Conservation (phyloP, 2,329 filamentous ascomycete species). For the Aspergillus cejpii region DNA sequence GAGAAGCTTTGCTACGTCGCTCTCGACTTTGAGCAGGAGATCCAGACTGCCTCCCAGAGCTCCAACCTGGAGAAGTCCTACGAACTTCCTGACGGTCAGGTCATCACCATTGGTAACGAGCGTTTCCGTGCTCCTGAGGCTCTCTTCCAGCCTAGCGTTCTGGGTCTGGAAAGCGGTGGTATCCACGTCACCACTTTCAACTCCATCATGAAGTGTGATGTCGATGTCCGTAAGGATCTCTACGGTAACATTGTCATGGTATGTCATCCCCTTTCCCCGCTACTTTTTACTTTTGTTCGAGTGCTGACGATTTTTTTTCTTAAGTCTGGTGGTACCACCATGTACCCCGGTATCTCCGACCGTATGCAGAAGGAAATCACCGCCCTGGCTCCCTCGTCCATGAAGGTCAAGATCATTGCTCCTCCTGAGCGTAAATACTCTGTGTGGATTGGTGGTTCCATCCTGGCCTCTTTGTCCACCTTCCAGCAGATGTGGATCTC, state of each 20-base stretch:
- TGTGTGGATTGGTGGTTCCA: conserved; percentile 99
- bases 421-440: conserved; percentile 99
- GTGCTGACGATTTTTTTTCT: background rate
- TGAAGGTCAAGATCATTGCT: conserved; percentile 99
- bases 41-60: conserved; percentile 98
- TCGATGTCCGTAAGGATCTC: conserved; percentile 99
- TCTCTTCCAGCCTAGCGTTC: conserved; percentile 97
- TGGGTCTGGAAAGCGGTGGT: conserved; percentile 96
- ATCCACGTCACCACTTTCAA: conserved; percentile 99
- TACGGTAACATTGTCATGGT: conserved; percentile 99
- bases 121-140: conserved; percentile 99
- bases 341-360: conserved; percentile 99
- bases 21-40: conserved; percentile 99
- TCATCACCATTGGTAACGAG: conserved; percentile 99
- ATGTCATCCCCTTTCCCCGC: conserved; percentile 40
- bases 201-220: conserved; percentile 99
- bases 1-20: conserved; percentile 99
- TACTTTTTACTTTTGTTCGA: background rate
- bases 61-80: conserved; percentile 99
- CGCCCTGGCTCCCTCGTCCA: conserved; percentile 95
- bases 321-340: conserved; percentile 99
- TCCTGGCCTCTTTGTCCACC: conserved; percentile 96
- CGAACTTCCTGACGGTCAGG: conserved; percentile 98
- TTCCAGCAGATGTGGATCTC: conserved; percentile 99
- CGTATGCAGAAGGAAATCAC: conserved; percentile 99